Percentiles rank a stretch among this genome's conserved stretches.
These are phyloP conservation scores for Candida ipomoeae DNA, from an alignment of 805 yeast genomes.

Conservation along the genomic window DNA sequence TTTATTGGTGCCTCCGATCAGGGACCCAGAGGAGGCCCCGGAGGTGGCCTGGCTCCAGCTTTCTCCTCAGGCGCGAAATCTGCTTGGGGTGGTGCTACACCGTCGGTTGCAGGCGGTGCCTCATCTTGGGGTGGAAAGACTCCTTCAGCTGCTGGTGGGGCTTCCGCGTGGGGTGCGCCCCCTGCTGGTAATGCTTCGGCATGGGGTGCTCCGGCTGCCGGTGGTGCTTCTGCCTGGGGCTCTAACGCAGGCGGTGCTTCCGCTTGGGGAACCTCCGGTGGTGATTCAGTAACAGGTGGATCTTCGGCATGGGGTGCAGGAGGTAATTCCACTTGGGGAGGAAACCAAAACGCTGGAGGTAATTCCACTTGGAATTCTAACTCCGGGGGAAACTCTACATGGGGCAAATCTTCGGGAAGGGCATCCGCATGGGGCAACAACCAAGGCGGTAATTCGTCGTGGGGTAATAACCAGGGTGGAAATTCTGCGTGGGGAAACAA, in stretches of 20 bases:
- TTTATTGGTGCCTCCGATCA: constrained; percentile 53
- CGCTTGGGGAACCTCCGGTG: constrained; percentile 19
- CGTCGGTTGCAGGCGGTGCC: constrained; percentile 35
- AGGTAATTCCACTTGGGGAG: constrained; percentile 19
- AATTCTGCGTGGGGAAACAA: constrained; percentile 36
- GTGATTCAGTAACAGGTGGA: constrained; percentile 9
- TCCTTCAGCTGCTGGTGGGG: constrained; percentile 32
- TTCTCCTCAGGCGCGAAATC: constrained; percentile 46
- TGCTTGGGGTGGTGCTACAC: constrained; percentile 44
- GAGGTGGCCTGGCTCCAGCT: constrained; percentile 27
- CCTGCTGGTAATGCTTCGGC: constrained; percentile 29
- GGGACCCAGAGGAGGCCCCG: constrained; percentile 17
- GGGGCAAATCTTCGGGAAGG: constrained; percentile 22
- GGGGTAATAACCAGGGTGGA: constrained; percentile 22
- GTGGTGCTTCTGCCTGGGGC: constrained; percentile 36
- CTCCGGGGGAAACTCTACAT: constrained; percentile 33
- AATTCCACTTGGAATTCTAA: constrained; percentile 22
- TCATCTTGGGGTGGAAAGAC: constrained; percentile 30
- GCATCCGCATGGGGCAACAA: constrained; percentile 15
- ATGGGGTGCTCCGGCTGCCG: constrained; percentile 22
- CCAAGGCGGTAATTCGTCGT: constrained; percentile 21
- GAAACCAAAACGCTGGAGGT: constrained; percentile 13
- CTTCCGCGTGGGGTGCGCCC: constrained; percentile 31
- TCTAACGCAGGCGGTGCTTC: constrained; percentile 41
- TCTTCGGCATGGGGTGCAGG: constrained; percentile 21